Base-by-base conservation (phyloP, 2,329 filamentous ascomycete species). In the Ceratocystis cubensis region DNA sequence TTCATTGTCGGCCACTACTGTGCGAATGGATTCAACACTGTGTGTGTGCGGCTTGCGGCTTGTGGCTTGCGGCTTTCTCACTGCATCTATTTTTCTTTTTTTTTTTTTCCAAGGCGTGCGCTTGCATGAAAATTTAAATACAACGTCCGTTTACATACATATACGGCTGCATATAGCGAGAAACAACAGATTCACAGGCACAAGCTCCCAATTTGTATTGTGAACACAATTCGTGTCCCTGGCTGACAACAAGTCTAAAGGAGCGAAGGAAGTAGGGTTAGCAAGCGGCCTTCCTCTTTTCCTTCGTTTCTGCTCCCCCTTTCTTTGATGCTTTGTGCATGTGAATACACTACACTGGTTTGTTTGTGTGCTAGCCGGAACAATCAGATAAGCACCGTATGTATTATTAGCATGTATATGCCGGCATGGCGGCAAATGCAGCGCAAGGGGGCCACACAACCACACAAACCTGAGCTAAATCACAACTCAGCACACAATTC, bases 361-460 rank as follows among this genome's bases (percentile, higher is more conserved):
- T 33, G 30, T 33, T 33, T 33, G 30, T 33, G 30, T 33, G 30
- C 30, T 33, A 33, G 6, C 6, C 5, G 30, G 30, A 6, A 6
- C 44, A n/a, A 56, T 56, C 50, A 56, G 50, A 56, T 56, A 56
- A 56, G 50, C 20, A 48, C 6, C n/a, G 6, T 48, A 48, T 48
- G 17, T 22, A 20, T 17, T 7, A 15, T 48, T 20, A 48, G 20
- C 45, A 48, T 48, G 45, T 48, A 20, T 20, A n/a, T 48, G 44
- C n/a, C 13, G 13, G n/a, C 44, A n/a, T n/a, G 5, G 13, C 13
- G 13, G n/a, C 15, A 46, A 15, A 48, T 7, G 20, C 46, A 48
- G 15, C 30, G 6, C 30, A 8, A 33, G 30, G 30, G 46, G 5
- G 20, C 46, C 17, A 20, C 15, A 48, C 17, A 48, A n/a, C 46